Evolutionary conservation across 441 rosid species (phyloP).

Genomic region (Adansonia grandidieri): DNA sequence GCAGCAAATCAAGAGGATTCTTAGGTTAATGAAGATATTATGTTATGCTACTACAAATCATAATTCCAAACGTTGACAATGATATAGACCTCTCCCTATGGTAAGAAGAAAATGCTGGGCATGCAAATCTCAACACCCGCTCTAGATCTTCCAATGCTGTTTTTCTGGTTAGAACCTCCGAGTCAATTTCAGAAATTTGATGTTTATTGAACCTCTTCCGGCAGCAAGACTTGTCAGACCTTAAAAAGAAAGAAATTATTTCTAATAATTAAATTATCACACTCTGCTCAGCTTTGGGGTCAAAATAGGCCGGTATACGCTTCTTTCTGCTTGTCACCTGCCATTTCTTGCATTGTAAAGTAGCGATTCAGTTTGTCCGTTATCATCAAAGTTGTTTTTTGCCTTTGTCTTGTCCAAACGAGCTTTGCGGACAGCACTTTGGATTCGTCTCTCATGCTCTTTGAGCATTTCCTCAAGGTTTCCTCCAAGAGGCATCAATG

Average conservation of each 20-base stretch:
- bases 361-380: conserved; percentile 43
- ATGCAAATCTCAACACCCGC: conserved; percentile 8
- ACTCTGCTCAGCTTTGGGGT: conserved; percentile 2
- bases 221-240: conserved; percentile 20
- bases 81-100: not conserved
- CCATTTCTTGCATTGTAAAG: conserved; percentile 34
- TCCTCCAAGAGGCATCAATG: conserved; percentile 64
- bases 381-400: conserved; percentile 36
- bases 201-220: not conserved
- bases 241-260: not conserved
- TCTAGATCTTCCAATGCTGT: not conserved
- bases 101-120: conserved; percentile 1
- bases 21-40: too few species aligned
- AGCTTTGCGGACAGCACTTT: conserved; percentile 76
- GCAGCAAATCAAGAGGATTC: too few species aligned
- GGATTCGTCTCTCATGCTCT: conserved; percentile 79
- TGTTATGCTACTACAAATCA: conserved; percentile 27
- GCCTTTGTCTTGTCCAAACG: conserved; percentile 53
- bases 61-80: not conserved
- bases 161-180: conserved; percentile 18
- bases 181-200: not conserved
- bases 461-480: conserved; percentile 86
- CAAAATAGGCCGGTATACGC: not conserved
- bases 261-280: conserved; percentile 14
- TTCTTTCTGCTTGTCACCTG: conserved; percentile 38